Evolutionary conservation across 163 green algal genomes (phyloP).

Genomic region (Volvox carteri): DNA sequence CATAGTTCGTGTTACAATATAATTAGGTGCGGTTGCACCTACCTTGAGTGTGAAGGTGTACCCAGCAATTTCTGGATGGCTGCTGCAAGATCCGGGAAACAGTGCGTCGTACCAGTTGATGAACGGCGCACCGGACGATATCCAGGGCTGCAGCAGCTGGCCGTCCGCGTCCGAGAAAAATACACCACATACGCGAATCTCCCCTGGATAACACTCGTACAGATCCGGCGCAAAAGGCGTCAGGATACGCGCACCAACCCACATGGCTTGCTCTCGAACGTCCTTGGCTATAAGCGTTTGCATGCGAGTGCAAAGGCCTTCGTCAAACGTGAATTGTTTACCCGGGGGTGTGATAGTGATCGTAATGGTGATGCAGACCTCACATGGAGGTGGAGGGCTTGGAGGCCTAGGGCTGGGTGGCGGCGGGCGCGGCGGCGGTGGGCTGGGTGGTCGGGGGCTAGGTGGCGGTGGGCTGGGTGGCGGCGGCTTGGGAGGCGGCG

Average conservation of each 20-base stretch:
- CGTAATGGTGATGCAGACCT: neutral
- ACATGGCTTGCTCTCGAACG: neutral
- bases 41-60: constrained; percentile 25
- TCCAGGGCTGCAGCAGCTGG: constrained; percentile 31
- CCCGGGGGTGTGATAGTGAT: neutral
- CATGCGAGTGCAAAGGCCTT: neutral
- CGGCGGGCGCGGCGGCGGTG: neutral
- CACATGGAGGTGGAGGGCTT: constrained; percentile 4
- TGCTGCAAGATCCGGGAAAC: neutral
- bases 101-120: constrained; percentile 20
- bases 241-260: neutral
- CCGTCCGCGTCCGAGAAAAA: constrained; percentile 25
- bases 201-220: neutral
- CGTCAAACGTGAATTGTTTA: neutral
- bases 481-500: neutral
- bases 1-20: too few species aligned
- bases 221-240: neutral
- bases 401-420: constrained; percentile 19
- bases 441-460: neutral
- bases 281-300: constrained; percentile 3
- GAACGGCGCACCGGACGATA: neutral
- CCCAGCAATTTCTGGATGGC: neutral
- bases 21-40: too few species aligned
- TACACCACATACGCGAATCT: constrained; percentile 13
- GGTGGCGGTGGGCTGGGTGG: neutral